phyloP scores from a whole-genome alignment of 805 yeast genomes.

The Hanseniaspora lachancei region DNA sequence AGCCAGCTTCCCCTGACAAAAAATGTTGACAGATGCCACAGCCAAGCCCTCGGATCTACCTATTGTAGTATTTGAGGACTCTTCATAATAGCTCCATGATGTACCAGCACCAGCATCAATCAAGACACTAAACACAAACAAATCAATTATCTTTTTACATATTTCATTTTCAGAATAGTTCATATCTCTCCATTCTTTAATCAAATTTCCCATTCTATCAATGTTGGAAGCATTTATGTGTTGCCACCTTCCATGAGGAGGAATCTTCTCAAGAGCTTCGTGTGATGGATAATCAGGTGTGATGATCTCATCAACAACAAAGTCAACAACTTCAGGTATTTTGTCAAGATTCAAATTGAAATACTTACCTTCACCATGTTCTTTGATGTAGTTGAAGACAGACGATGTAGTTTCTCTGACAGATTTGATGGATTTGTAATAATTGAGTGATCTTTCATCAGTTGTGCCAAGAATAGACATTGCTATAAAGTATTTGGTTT shows the following conservation, averaged over 20 bases:
- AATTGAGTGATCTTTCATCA: conserved; percentile 15
- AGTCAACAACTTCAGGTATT: conserved; percentile 33
- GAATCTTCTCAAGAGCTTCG: conserved; percentile 34
- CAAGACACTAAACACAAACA: conserved; percentile 47
- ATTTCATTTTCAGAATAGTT: conserved; percentile 31
- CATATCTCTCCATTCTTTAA: conserved; percentile 30
- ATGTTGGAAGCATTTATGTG: conserved; percentile 44
- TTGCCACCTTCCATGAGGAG: conserved; percentile 59
- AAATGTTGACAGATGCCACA: conserved; percentile 45
- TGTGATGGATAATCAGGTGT: conserved; percentile 31
- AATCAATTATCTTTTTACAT: conserved; percentile 42
- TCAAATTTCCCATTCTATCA: conserved; percentile 33
- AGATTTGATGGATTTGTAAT: conserved; percentile 39
- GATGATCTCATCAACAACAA: conserved; percentile 33
- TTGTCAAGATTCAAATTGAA: conserved; percentile 35
- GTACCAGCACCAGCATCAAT: conserved; percentile 62
- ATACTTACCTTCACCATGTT: conserved; percentile 24
- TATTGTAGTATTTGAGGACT: conserved; percentile 15
- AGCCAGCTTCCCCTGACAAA: conserved; percentile 36
- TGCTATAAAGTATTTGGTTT: neutral
- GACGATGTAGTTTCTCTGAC: conserved; percentile 41
- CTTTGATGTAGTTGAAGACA: conserved; percentile 32
- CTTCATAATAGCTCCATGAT: conserved; percentile 38
- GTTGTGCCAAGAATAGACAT: neutral
- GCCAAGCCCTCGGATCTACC: conserved; percentile 53